Evolutionary conservation across 2,329 filamentous ascomycete genomes (phyloP), one percentile per base, ranked within the genome.

Genomic region (Penicillium thymicola): DNA sequence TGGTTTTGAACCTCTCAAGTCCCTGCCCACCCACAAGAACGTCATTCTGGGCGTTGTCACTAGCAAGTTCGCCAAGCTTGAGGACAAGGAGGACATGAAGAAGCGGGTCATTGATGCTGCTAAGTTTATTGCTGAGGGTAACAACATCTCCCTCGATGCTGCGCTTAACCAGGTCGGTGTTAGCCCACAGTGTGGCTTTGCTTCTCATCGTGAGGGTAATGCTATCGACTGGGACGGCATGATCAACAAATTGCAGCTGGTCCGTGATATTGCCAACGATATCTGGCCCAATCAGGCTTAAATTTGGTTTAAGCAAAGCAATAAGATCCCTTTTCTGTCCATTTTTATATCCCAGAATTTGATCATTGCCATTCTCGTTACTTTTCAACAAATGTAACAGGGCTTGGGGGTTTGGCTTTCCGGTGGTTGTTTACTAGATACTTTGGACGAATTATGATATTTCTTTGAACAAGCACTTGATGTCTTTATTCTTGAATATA

Each of bases 161-260:
- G 88, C 88, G 0, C 76, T 92, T 13, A 81, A 87, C 73, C 83
- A 86, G 63, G 76, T 92, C 46, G 81, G 81, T 53, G 81, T 90
- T 18, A 88, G 85, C 68, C 87, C 88, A 0, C 88, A 90, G 76
- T 89, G 87, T 69, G 87, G 86, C 6, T 89, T 89, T 72, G 89
- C 88, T 36, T 89, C 85, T 36, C 89, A 92, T 70, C 85, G 87
- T 63, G 85, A 82, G 65, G 89, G 89, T 0, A 91, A 92, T 68
- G 81, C 84, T 14, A 78, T 92, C 52, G 82, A 80, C 23, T 78
- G 84, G 60, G 83, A 89, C 44, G 88, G 89, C 59, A 87, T 92
- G 85, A 84, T 84, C 75, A 84, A 82, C 72, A 92, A 92, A 78
- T 74, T 92, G 66, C 78, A 82, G 62, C 75, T 92, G 51, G 87